These are phyloP conservation scores for Rhizopogon vesiculosus DNA, from an alignment of 768 basidiomycete species.

Conservation along the genomic window DNA sequence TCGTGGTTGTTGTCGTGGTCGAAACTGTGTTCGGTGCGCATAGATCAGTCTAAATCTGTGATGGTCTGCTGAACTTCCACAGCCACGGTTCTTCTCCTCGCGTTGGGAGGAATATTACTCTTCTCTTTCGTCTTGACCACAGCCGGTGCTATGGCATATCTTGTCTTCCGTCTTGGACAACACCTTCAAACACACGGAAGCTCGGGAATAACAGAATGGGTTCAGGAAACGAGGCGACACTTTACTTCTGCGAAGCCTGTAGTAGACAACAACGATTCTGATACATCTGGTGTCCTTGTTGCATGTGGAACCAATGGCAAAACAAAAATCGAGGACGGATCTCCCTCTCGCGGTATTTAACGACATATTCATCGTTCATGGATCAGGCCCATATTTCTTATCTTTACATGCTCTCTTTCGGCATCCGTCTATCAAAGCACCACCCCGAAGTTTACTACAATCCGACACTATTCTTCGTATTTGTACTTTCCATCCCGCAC, in stretches of 20 bases:
- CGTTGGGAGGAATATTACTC: slow-evolving; percentile 27
- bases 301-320: slow-evolving; percentile 12
- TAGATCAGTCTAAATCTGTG: neutral
- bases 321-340: slow-evolving; percentile 16
- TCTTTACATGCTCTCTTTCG: too few species aligned
- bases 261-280: slow-evolving; percentile 19
- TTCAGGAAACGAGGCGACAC: slow-evolving; percentile 19
- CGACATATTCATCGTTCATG: neutral
- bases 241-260: slow-evolving; percentile 16
- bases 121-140: slow-evolving; percentile 31
- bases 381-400: too few species aligned
- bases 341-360: neutral
- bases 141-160: slow-evolving; percentile 25
- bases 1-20: slow-evolving; percentile 26
- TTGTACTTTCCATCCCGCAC: too few species aligned
- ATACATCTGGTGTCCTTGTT: slow-evolving; percentile 20
- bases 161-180: slow-evolving; percentile 27
- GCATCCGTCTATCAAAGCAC: too few species aligned
- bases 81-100: slow-evolving; percentile 32
- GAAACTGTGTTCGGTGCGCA: slow-evolving; percentile 25
- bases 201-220: slow-evolving; percentile 27
- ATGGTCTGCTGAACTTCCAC: neutral
- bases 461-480: too few species aligned
- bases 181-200: slow-evolving; percentile 30
- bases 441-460: too few species aligned